These are phyloP conservation scores for Aspergillus intermedius DNA, from an alignment of 2,329 filamentous ascomycete species.

Conservation along the genomic window DNA sequence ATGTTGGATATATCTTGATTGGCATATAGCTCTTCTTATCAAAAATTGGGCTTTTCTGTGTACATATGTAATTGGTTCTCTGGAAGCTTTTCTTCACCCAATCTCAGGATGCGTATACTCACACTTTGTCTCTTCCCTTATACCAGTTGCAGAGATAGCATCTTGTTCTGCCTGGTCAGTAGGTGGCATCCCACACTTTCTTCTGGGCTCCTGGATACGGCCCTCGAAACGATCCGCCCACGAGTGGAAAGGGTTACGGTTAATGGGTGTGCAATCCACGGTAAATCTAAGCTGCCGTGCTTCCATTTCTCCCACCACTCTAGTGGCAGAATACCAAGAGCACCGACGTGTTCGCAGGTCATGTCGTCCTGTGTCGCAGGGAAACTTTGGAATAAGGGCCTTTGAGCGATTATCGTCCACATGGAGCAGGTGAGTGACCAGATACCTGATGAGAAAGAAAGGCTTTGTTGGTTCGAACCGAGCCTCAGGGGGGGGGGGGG, in stretches of 20 bases:
- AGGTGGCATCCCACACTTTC: constrained; percentile 11
- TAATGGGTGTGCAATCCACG: constrained; percentile 12
- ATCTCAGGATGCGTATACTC: too few relatives aligned
- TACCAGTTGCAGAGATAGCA: constrained; percentile 13
- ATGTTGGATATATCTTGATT: constrained; percentile 8
- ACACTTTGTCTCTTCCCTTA: too few relatives aligned
- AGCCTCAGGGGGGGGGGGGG: constrained; percentile 32
- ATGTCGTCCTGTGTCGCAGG: constrained; percentile 23
- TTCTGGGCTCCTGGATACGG: constrained; percentile 22
- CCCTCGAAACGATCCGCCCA: constrained; percentile 21
- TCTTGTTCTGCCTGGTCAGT: constrained; percentile 19
- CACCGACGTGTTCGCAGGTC: constrained; percentile 25
- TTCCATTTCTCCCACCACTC: constrained; percentile 24
- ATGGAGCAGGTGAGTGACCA: constrained; percentile 37
- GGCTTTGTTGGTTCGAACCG: constrained; percentile 28
- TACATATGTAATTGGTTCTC: constrained; percentile 15
- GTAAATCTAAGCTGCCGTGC: constrained; percentile 13
- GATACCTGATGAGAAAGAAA: constrained; percentile 33
- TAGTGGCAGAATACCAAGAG: constrained; percentile 23
- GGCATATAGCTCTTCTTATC: constrained; percentile 15
- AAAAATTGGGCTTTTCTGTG: constrained; percentile 15
- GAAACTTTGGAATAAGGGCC: constrained; percentile 23
- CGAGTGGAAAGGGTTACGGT: constrained; percentile 5
- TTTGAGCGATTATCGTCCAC: constrained; percentile 29
- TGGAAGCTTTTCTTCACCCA: too few relatives aligned